A percentile compares a stretch with the other conserved stretches of the same genome.
These are phyloP conservation scores for Inga laurina DNA, from an alignment of 306 rosid genomes.

Conservation along the genomic window DNA sequence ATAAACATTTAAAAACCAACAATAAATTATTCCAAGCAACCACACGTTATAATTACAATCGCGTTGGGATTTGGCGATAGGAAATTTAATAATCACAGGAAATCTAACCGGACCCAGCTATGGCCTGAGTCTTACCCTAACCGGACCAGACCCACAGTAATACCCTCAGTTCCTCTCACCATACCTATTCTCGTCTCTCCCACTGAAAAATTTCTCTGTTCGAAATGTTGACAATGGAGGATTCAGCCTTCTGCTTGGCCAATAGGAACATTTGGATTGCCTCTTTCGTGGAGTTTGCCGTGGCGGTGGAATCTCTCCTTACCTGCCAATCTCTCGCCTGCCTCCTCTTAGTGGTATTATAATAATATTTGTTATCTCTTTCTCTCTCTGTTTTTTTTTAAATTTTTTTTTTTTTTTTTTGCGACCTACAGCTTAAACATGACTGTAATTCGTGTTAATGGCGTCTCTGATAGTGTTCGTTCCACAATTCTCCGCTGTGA, in stretches of 20 bases:
- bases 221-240: slow-evolving; percentile 44
- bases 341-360: slow-evolving; percentile 55
- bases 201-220: background rate
- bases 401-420: background rate
- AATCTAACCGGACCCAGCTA: slow-evolving; percentile 60
- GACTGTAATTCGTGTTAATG: background rate
- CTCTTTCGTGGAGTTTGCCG: slow-evolving; percentile 49
- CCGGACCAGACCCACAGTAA: slow-evolving; percentile 29
- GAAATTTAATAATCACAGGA: slow-evolving; percentile 16
- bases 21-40: too few species aligned
- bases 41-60: too few species aligned
- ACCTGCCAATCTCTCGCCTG: slow-evolving; percentile 52
- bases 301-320: slow-evolving; percentile 45
- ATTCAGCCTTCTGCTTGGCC: slow-evolving; percentile 27
- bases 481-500: background rate
- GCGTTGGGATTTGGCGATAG: background rate
- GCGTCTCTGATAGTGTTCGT: background rate
- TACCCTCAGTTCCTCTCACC: slow-evolving; percentile 45
- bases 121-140: slow-evolving; percentile 48
- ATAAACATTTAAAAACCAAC: too few species aligned
- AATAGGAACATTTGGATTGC: slow-evolving; percentile 26
- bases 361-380: background rate
- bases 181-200: slow-evolving; percentile 16
- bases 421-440: background rate
- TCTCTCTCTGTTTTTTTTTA: too few species aligned